These are phyloP conservation scores for Hylodesmum podocarpum DNA, from an alignment of 306 rosid species.

Conservation along the genomic window DNA sequence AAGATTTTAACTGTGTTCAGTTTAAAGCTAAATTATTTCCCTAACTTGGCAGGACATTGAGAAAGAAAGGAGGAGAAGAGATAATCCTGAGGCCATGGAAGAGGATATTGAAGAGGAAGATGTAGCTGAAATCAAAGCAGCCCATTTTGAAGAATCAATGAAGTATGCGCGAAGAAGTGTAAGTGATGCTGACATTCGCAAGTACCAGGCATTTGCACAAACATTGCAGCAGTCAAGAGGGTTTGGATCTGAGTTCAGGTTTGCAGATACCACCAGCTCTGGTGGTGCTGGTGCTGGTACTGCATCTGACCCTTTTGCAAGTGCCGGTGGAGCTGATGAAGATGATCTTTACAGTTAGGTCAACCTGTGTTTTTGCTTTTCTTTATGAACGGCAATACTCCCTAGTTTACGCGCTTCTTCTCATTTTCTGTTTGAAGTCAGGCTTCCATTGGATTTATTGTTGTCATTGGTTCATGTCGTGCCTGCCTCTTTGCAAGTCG, in stretches of 20 bases:
- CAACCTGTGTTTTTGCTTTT: not conserved
- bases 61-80: slow-evolving; percentile 81
- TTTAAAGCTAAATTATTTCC: not conserved
- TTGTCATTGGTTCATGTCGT: slow-evolving; percentile 22
- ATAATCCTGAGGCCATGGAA: slow-evolving; percentile 96
- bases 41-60: slow-evolving; percentile 70
- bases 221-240: slow-evolving; percentile 99
- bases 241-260: slow-evolving; percentile 86
- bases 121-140: slow-evolving; percentile 87
- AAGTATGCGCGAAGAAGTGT: slow-evolving; percentile 96
- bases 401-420: slow-evolving; percentile 31
- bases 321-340: slow-evolving; percentile 84
- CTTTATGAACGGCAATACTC: not conserved
- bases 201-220: slow-evolving; percentile 95
- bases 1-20: not conserved
- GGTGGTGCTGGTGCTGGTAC: slow-evolving; percentile 31
- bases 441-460: slow-evolving; percentile 33
- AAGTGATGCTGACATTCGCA: slow-evolving; percentile 96
- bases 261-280: slow-evolving; percentile 47
- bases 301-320: slow-evolving; percentile 74
- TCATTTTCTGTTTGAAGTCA: slow-evolving; percentile 13
- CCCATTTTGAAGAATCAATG: slow-evolving; percentile 97
- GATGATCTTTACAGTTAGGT: slow-evolving; percentile 93
- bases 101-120: slow-evolving; percentile 83
- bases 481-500: slow-evolving; percentile 17